Conservation (phyloP, 2,329 filamentous ascomycete species). For the Allantophomopsis cytisporea region DNA sequence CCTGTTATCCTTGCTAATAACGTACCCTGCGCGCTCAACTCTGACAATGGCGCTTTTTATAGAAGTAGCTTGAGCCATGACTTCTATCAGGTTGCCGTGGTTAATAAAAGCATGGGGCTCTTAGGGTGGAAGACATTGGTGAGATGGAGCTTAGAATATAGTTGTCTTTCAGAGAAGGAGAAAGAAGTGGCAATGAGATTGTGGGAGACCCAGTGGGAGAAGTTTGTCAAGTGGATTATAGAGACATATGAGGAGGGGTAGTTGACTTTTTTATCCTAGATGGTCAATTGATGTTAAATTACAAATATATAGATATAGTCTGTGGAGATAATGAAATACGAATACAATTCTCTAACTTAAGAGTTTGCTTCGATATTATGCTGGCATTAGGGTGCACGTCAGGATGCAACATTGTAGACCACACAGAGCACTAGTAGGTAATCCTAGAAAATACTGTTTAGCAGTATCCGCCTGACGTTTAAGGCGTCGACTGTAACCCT, state of each 20-base stretch:
- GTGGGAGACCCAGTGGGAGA: slow-evolving; percentile 43
- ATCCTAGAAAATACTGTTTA: too few relatives aligned
- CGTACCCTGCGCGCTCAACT: slow-evolving; percentile 61
- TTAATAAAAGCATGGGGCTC: slow-evolving; percentile 50
- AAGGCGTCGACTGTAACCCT: too few relatives aligned
- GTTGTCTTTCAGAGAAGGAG: slow-evolving; percentile 34
- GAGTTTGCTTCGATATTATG: too few relatives aligned
- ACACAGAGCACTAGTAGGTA: too few relatives aligned
- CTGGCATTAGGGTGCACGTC: too few relatives aligned
- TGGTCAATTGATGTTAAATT: too few relatives aligned
- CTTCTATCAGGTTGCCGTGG: slow-evolving; percentile 65
- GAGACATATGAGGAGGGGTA: slow-evolving; percentile 19
- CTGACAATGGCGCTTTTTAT: slow-evolving; percentile 64
- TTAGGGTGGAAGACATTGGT: slow-evolving; percentile 59
- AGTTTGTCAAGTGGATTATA: slow-evolving; percentile 40
- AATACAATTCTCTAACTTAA: too few relatives aligned
- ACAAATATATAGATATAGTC: too few relatives aligned
- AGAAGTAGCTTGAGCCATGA: slow-evolving; percentile 46
- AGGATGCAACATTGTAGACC: too few relatives aligned
- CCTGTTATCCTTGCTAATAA: slow-evolving; percentile 58
- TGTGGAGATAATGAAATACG: too few relatives aligned
- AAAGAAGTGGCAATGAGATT: slow-evolving; percentile 21
- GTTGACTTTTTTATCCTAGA: too few relatives aligned
- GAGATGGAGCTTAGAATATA: slow-evolving; percentile 48
- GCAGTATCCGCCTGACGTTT: too few relatives aligned